Percentiles rank a stretch among this genome's conserved stretches.
Conservation (phyloP, 345 rosid species). For the Brassica nigra region DNA sequence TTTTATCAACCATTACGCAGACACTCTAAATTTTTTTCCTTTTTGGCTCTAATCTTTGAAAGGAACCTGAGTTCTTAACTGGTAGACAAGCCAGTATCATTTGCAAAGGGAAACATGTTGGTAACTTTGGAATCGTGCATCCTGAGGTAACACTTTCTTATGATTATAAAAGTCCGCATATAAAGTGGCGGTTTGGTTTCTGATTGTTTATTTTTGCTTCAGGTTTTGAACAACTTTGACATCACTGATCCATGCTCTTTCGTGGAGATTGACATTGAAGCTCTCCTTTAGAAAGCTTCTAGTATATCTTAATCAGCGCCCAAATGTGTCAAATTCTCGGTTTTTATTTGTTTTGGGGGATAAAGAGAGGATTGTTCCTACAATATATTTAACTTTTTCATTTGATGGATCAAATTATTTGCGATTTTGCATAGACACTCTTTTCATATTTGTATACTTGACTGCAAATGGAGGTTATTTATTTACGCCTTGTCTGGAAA, state of each 20-base stretch:
- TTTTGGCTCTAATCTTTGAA: not conserved
- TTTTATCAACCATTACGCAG: not conserved
- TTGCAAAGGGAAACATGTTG: conserved; percentile 67
- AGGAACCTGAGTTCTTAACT: conserved; percentile 78
- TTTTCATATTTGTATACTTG: not conserved
- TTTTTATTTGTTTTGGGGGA: not conserved
- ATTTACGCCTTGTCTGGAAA: not conserved
- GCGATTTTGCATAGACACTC: not conserved
- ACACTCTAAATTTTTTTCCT: not conserved
- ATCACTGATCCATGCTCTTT: conserved; percentile 81
- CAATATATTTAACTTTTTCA: not conserved
- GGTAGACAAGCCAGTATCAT: conserved; percentile 82
- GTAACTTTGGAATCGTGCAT: conserved; percentile 83
- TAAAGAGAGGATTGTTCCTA: not conserved
- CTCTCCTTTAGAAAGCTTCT: conserved; percentile 28
- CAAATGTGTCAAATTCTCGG: not conserved
- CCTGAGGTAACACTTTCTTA: conserved; percentile 58
- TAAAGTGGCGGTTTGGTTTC: not conserved
- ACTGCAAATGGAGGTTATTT: not conserved
- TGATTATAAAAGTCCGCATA: not conserved
- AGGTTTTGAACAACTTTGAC: conserved; percentile 81
- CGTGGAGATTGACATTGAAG: conserved; percentile 68
- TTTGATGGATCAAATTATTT: not conserved
- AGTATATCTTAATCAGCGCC: not conserved
- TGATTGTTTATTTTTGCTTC: not conserved